phyloP scores from a whole-genome alignment of 2,329 filamentous ascomycete species.

The Ceratocystis ficicola region DNA sequence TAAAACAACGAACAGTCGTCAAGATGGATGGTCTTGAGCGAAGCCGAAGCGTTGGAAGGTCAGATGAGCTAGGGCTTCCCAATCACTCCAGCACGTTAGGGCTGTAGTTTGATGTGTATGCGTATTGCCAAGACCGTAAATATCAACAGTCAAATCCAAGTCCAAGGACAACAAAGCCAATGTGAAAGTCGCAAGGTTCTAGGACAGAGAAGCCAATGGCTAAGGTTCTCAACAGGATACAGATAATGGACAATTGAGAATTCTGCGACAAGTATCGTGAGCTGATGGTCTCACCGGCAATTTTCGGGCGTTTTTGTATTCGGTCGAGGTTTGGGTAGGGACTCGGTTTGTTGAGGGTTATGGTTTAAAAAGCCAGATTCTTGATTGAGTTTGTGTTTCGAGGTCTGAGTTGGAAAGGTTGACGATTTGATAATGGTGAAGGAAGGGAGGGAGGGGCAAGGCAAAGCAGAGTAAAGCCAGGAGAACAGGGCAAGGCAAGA shows the following conservation, averaged over 20 bases:
- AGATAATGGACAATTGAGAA: background rate
- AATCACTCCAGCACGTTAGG: background rate
- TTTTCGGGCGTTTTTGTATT: background rate
- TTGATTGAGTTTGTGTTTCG: background rate
- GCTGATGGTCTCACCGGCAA: background rate
- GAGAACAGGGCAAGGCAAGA: background rate
- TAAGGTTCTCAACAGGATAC: background rate
- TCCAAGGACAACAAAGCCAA: constrained; percentile 1
- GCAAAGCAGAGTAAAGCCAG: background rate
- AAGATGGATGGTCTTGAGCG: background rate
- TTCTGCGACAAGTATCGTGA: constrained; percentile 6
- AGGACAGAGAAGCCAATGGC: background rate
- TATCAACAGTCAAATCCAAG: background rate
- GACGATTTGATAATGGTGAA: constrained; percentile 9
- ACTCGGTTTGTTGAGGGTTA: background rate
- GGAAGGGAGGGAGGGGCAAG: constrained; percentile 10
- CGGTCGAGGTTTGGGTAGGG: background rate
- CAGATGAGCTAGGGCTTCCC: background rate
- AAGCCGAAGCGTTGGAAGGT: background rate
- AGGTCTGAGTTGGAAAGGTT: constrained; percentile 9
- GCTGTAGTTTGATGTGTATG: background rate
- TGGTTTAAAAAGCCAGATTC: background rate
- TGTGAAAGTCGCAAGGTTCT: constrained; percentile 7
- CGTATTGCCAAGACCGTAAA: background rate
- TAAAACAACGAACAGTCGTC: background rate